phyloP scores from a whole-genome alignment of 2,329 filamentous ascomycete species.

The Colletotrichum tabaci region DNA sequence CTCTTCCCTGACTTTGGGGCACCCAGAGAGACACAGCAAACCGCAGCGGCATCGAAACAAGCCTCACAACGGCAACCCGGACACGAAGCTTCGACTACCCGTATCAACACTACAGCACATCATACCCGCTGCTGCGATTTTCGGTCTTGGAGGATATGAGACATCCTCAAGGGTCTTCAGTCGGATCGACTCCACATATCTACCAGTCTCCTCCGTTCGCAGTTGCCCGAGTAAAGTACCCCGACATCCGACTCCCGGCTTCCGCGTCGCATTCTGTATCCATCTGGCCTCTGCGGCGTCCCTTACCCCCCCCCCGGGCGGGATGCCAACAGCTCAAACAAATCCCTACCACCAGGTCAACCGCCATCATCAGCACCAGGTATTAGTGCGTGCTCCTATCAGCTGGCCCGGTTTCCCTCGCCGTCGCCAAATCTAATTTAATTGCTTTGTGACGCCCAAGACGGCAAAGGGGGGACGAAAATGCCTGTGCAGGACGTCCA shows the following conservation, averaged over 20 bases:
- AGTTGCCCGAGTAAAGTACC: neutral
- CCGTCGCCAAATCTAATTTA: neutral
- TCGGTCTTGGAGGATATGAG: neutral
- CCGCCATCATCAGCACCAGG: constrained; percentile 11
- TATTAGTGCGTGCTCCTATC: neutral
- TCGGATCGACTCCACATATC: constrained; percentile 12
- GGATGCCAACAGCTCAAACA: constrained; percentile 9
- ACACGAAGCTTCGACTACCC: neutral
- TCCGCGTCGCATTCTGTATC: constrained; percentile 15
- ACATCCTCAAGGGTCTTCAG: neutral
- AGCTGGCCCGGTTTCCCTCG: neutral
- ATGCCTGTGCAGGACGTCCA: constrained; percentile 11
- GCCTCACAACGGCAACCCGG: neutral
- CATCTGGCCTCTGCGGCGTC: neutral
- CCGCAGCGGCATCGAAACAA: constrained; percentile 1
- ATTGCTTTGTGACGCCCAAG: constrained; percentile 1
- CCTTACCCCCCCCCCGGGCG: neutral
- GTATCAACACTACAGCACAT: neutral
- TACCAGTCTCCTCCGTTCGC: neutral
- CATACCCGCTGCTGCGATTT: neutral
- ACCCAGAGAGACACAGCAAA: constrained; percentile 5
- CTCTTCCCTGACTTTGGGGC: no score
- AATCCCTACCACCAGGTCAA: constrained; percentile 1
- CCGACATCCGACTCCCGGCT: constrained; percentile 32
- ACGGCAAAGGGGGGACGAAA: neutral